Conservation (phyloP, 805 yeast genomes). For the Lachancea cidri region DNA sequence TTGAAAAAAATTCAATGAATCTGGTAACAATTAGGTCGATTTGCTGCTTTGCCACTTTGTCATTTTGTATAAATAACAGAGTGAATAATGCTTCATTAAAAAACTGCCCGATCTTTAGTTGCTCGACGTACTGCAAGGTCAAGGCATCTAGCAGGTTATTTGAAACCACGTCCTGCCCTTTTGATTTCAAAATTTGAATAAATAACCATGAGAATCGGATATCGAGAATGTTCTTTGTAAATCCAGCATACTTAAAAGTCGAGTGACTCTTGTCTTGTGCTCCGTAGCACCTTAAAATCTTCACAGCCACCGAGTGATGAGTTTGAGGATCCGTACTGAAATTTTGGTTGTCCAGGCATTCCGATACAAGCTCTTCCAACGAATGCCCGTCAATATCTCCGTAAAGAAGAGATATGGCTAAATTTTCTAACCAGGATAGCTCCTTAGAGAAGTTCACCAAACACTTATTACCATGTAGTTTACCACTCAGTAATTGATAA, state of each 20-base stretch:
- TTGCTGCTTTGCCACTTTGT: conserved; percentile 37
- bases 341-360: conserved; percentile 18
- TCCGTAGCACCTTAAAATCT: conserved; percentile 30
- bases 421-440: conserved; percentile 61
- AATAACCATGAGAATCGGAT: conserved; percentile 49
- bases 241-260: conserved; percentile 13
- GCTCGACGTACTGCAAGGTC: conserved; percentile 43
- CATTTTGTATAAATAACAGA: conserved; percentile 50
- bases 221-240: conserved; percentile 24
- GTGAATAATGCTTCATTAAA: conserved; percentile 61
- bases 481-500: conserved; percentile 60
- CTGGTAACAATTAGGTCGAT: conserved; percentile 32
- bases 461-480: conserved; percentile 28
- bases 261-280: conserved; percentile 15
- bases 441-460: conserved; percentile 37
- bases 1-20: conserved; percentile 21
- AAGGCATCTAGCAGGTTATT: conserved; percentile 34
- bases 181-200: conserved; percentile 40
- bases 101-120: conserved; percentile 43
- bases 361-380: conserved; percentile 29
- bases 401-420: conserved; percentile 59
- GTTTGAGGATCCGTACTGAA: neutral
- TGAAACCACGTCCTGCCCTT: conserved; percentile 23
- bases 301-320: conserved; percentile 20
- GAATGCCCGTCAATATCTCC: conserved; percentile 43